A percentile compares a stretch with the other conserved stretches of the same genome.
These are phyloP conservation scores for Verticillium klebahnii DNA, from an alignment of 2,329 filamentous ascomycete species.

Conservation along the genomic window DNA sequence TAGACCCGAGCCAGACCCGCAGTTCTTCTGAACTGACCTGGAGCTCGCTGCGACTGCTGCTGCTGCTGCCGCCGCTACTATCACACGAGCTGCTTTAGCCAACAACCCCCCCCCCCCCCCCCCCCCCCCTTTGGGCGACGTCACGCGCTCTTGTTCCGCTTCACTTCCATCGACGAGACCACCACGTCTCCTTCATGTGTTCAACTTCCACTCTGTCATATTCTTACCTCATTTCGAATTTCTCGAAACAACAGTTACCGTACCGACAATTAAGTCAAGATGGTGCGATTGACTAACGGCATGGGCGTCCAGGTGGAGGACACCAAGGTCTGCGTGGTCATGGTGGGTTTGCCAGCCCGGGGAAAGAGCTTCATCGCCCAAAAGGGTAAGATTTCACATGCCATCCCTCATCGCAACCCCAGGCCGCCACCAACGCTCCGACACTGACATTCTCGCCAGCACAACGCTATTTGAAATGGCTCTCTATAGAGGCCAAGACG, in stretches of 20 bases:
- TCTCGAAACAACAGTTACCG: constrained; percentile 4
- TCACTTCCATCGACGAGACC: background rate
- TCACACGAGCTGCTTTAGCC: background rate
- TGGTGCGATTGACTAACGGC: constrained; percentile 55
- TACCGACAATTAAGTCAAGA: constrained; percentile 18
- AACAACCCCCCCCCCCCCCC: background rate
- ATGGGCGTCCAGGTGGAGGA: constrained; percentile 85
- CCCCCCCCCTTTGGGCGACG: background rate
- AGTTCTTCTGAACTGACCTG: background rate
- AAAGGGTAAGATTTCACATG: constrained; percentile 62
- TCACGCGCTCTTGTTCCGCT: background rate
- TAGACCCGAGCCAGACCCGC: background rate
- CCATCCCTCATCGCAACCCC: constrained; percentile 1
- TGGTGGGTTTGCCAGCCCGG: constrained; percentile 93
- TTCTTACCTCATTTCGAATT: constrained; percentile 5
- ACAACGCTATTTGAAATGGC: constrained; percentile 92
- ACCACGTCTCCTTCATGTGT: constrained; percentile 5
- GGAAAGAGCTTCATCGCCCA: constrained; percentile 98
- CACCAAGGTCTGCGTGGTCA: constrained; percentile 94
- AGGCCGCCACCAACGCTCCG: constrained; percentile 13
- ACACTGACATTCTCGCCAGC: constrained; percentile 43
- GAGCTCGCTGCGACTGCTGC: background rate
- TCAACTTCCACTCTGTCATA: background rate
- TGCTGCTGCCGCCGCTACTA: background rate
- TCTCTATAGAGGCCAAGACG: constrained; percentile 86